A percentile compares a stretch with the other conserved stretches of the same genome.
phyloP scores from a whole-genome alignment of 1,139 yeast species.

The Blastobotrys capitulatus region DNA sequence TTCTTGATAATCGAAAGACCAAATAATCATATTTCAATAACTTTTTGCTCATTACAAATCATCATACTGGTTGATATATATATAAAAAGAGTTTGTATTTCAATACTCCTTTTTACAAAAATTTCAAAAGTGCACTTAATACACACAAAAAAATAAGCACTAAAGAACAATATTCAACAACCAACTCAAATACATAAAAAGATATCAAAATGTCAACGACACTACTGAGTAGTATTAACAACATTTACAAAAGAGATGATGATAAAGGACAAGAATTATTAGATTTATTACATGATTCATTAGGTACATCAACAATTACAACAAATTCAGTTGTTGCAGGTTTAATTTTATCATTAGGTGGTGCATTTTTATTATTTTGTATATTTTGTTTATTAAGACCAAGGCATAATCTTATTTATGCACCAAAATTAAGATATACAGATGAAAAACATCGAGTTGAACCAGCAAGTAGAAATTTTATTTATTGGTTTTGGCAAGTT shows the following conservation, averaged over 20 bases:
- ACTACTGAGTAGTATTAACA: background rate
- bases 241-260: background rate
- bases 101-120: too few species aligned
- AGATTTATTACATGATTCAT: slow-evolving; percentile 14
- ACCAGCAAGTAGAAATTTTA: slow-evolving; percentile 22
- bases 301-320: slow-evolving; percentile 8
- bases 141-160: too few species aligned
- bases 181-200: too few species aligned
- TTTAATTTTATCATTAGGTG: slow-evolving; percentile 33
- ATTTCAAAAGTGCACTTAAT: too few species aligned
- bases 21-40: too few species aligned
- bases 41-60: too few species aligned
- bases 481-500: slow-evolving; percentile 30
- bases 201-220: too few species aligned
- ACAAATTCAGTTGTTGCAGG: slow-evolving; percentile 35
- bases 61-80: too few species aligned
- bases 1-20: too few species aligned
- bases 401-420: slow-evolving; percentile 32
- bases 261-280: slow-evolving; percentile 11
- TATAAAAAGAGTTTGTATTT: too few species aligned
- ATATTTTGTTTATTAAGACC: slow-evolving; percentile 34
- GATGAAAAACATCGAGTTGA: slow-evolving; percentile 22
- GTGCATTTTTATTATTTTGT: slow-evolving; percentile 28
- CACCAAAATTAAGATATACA: slow-evolving; percentile 29
- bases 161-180: too few species aligned